Conservation (phyloP, 2,329 filamentous ascomycete genomes). For the Colletotrichum sp. region DNA sequence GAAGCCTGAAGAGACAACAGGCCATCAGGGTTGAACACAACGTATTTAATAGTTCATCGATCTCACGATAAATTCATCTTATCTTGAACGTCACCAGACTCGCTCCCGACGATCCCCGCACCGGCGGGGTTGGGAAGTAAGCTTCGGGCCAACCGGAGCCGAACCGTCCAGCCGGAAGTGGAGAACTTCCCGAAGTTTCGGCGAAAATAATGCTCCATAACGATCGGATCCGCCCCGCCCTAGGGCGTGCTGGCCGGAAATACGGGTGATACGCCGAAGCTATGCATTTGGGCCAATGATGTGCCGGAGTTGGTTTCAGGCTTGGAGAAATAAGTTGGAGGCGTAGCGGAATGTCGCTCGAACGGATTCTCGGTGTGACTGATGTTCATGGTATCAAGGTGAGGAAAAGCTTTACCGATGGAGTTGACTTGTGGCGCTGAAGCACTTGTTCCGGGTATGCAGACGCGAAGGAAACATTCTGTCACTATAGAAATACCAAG, state of each 20-base stretch:
- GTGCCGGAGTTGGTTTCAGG: background rate
- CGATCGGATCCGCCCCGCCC: background rate
- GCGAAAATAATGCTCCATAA: background rate
- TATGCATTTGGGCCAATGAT: background rate
- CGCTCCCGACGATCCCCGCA: background rate
- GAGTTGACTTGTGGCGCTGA: background rate
- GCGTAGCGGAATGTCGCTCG: background rate
- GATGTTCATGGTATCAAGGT: background rate
- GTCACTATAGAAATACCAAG: background rate
- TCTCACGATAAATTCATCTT: background rate
- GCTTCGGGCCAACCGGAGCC: background rate
- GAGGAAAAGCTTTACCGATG: background rate
- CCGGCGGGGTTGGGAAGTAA: background rate
- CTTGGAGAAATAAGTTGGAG: background rate
- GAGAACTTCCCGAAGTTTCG: background rate
- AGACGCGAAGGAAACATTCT: background rate
- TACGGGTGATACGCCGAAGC: background rate
- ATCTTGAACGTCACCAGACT: background rate
- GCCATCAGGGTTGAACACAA: background rate
- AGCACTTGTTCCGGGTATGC: background rate
- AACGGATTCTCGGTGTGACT: background rate
- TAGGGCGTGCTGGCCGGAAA: background rate
- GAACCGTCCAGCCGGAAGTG: background rate
- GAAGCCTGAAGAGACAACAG: background rate
- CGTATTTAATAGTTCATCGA: background rate